Evolutionary conservation across 495 filamentous ascomycete species (phyloP).

Genomic region (Annulohypoxylon moriforme): DNA sequence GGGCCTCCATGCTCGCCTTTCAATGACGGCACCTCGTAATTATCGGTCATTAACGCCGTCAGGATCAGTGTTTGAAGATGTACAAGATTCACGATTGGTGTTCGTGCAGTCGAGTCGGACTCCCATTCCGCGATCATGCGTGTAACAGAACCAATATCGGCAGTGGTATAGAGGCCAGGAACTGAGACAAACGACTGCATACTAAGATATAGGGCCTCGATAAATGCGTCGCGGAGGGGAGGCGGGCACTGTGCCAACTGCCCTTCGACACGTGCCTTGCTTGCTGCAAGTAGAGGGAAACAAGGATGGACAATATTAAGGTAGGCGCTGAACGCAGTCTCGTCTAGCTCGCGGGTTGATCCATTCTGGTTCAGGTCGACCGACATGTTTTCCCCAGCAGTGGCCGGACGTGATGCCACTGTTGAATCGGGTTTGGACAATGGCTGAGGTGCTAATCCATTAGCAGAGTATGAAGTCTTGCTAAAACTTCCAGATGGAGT

Average conservation of each 20-base stretch:
- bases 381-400: slow-evolving; percentile 46
- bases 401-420: slow-evolving; percentile 47
- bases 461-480: slow-evolving; percentile 53
- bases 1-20: slow-evolving; percentile 49
- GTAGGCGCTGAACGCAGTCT: slow-evolving; percentile 69
- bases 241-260: slow-evolving; percentile 70
- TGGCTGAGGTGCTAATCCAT: slow-evolving; percentile 56
- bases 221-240: slow-evolving; percentile 75
- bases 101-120: slow-evolving; percentile 58
- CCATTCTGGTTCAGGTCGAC: slow-evolving; percentile 47
- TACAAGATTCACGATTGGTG: slow-evolving; percentile 64
- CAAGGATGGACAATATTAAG: slow-evolving; percentile 76
- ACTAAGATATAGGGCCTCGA: slow-evolving; percentile 72
- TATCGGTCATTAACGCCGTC: slow-evolving; percentile 69
- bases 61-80: slow-evolving; percentile 73
- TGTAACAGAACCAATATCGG: slow-evolving; percentile 58
- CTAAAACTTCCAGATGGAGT: slow-evolving; percentile 43
- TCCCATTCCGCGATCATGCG: slow-evolving; percentile 66
- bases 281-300: slow-evolving; percentile 78
- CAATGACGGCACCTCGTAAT: slow-evolving; percentile 51
- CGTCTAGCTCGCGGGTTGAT: slow-evolving; percentile 54
- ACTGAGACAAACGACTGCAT: slow-evolving; percentile 66
- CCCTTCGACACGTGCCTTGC: slow-evolving; percentile 69
- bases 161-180: slow-evolving; percentile 51
- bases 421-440: slow-evolving; percentile 44